Conservation (phyloP, 2,329 filamentous ascomycete genomes). For the Fusarium acutatum region DNA sequence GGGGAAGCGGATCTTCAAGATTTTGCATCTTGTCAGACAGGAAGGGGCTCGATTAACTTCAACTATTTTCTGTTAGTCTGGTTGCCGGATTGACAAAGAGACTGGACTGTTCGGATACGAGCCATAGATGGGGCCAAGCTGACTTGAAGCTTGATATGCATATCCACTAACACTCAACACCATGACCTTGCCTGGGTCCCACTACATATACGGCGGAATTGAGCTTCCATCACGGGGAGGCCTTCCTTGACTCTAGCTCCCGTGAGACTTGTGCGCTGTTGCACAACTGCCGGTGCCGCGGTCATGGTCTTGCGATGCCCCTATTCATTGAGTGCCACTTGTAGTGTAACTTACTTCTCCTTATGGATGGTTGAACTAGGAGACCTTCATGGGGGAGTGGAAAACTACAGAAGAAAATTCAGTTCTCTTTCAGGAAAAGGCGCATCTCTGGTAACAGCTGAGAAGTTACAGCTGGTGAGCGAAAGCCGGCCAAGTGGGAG, state of each 20-base stretch:
- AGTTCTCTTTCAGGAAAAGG: background rate
- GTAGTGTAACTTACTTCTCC: conserved; percentile 12
- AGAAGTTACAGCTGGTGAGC: conserved; percentile 14
- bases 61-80: background rate
- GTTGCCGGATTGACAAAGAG: background rate
- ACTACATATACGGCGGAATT: conserved; percentile 4
- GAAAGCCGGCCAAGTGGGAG: background rate
- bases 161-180: conserved; percentile 13
- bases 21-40: background rate
- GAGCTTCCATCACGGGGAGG: conserved; percentile 27
- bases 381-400: background rate
- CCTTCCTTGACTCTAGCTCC: conserved; percentile 19
- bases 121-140: conserved; percentile 16
- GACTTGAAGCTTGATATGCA: conserved; percentile 7
- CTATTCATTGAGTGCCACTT: conserved; percentile 13
- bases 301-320: conserved; percentile 21
- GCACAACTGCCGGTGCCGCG: conserved; percentile 30
- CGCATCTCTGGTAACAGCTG: background rate
- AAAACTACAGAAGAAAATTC: background rate
- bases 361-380: background rate
- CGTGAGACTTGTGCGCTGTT: conserved; percentile 8
- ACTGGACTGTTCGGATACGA: conserved; percentile 20
- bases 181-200: conserved; percentile 14
- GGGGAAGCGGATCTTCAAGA: background rate
- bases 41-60: background rate